These are phyloP conservation scores for Misopates orontium DNA, from an alignment of 257 asterid genomes.

Conservation along the genomic window DNA sequence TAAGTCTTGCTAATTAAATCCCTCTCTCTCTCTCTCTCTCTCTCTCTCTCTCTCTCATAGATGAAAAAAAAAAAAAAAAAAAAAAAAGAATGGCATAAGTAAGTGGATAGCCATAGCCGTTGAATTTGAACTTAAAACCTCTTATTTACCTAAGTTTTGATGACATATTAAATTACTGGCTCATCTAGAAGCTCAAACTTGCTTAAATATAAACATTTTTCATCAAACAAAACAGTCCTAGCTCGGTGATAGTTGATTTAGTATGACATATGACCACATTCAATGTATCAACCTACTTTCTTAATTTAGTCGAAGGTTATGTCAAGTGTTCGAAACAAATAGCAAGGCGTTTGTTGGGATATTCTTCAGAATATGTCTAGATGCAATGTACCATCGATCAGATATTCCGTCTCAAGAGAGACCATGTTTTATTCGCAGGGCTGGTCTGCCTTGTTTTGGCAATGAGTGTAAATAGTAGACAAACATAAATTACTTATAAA, in stretches of 20 bases:
- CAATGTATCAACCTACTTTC: conserved; percentile 17
- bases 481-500: no score
- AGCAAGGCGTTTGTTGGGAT: neutral
- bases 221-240: neutral
- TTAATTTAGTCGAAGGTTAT: neutral
- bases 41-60: no score
- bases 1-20: no score
- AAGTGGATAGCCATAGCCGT: no score
- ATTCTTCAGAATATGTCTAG: conserved; percentile 30
- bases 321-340: neutral
- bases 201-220: neutral
- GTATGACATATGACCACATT: conserved; percentile 23
- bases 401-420: conserved; percentile 19
- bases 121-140: no score
- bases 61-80: no score
- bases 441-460: neutral
- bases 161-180: no score
- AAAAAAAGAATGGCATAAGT: no score
- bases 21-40: no score
- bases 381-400: conserved; percentile 25
- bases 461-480: neutral
- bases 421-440: neutral
- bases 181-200: no score
- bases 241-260: neutral
- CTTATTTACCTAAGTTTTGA: no score